Percentiles rank a stretch among this genome's conserved stretches.
Conservation (phyloP, 805 yeast species). For the Jamesozyma spencerorum region DNA sequence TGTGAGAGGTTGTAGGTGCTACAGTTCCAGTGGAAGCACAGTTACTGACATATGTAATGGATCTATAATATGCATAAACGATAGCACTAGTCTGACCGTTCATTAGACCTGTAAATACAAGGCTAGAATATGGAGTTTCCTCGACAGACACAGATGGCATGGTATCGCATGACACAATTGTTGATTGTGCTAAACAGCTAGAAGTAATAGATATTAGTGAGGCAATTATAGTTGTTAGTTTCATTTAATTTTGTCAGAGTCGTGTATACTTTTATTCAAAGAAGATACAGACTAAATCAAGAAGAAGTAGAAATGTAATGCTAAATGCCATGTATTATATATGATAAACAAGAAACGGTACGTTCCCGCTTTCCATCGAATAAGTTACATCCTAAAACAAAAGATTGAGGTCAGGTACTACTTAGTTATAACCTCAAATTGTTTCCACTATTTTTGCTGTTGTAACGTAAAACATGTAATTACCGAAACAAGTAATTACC, state of each 20-base stretch:
- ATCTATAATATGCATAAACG: conserved; percentile 17
- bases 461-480: conserved; percentile 3
- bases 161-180: conserved; percentile 13
- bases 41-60: conserved; percentile 17
- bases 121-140: conserved; percentile 19
- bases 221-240: background rate
- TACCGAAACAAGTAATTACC: conserved; percentile 2
- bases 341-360: too few relatives aligned
- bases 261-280: too few relatives aligned
- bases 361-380: too few relatives aligned
- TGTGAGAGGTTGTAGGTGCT: background rate
- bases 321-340: too few relatives aligned
- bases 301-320: too few relatives aligned
- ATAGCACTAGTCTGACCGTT: conserved; percentile 15
- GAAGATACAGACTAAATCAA: too few relatives aligned
- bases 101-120: conserved; percentile 11
- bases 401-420: too few relatives aligned
- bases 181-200: conserved; percentile 2
- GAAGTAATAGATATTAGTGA: conserved; percentile 1
- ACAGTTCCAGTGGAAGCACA: conserved; percentile 12
- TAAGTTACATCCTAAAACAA: too few relatives aligned
- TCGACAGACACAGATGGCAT: conserved; percentile 19
- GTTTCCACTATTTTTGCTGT: background rate
- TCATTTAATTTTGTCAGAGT: conserved; percentile 5
- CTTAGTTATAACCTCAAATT: conserved; percentile 1